A percentile compares a stretch with the other conserved stretches of the same genome.
These are phyloP conservation scores for Hortiboletus rubellus DNA, from an alignment of 1,284 basidiomycete genomes.

Conservation along the genomic window DNA sequence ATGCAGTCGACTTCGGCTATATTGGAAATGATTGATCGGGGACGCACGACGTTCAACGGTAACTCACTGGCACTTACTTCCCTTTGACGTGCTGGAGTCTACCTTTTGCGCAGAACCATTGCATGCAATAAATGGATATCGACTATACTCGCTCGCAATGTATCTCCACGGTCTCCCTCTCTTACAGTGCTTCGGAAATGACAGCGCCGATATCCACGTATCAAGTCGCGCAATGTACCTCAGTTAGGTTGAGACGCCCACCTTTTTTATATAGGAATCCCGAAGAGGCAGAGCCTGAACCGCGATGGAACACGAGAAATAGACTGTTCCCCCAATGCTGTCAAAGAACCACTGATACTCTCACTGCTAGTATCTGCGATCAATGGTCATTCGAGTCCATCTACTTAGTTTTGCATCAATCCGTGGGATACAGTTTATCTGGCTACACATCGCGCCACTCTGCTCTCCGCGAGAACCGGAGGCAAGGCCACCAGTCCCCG, in stretches of 20 bases:
- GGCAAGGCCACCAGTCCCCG: too few species aligned
- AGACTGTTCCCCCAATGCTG: background rate
- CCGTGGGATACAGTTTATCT: background rate
- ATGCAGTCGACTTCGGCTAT: background rate
- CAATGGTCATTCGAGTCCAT: background rate
- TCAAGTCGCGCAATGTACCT: conserved; percentile 16
- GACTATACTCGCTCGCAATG: background rate
- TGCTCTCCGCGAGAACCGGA: background rate
- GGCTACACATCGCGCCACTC: background rate
- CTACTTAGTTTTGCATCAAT: background rate
- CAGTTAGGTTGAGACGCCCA: background rate
- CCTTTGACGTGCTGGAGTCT: background rate
- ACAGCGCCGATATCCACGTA: conserved; percentile 16
- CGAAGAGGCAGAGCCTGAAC: background rate
- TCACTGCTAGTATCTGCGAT: background rate
- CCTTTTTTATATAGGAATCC: background rate
- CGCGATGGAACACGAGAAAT: background rate
- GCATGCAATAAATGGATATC: background rate
- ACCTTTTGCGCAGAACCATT: background rate
- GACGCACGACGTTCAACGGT: background rate
- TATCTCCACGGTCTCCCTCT: conserved; percentile 13
- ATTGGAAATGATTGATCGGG: background rate
- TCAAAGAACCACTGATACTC: background rate
- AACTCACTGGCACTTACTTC: background rate
- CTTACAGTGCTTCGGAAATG: conserved; percentile 9